phyloP scores from a whole-genome alignment of 2,329 filamentous ascomycete genomes.

The Sporothrix globosa region DNA sequence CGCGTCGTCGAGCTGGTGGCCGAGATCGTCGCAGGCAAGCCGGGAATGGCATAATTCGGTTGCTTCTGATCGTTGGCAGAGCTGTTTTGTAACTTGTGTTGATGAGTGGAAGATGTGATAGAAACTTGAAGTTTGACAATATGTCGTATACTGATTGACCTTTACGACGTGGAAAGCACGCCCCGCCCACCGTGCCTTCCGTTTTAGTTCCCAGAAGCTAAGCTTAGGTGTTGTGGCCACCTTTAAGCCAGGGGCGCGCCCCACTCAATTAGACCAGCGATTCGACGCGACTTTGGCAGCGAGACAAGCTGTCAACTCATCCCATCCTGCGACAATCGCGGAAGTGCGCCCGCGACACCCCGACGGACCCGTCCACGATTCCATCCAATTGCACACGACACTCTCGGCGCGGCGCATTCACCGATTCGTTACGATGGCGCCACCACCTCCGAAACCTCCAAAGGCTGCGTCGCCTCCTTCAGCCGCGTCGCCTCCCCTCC shows the following conservation, averaged over 20 bases:
- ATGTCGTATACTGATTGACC: too few relatives aligned
- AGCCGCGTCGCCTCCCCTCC: constrained; percentile 28
- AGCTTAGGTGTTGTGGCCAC: constrained; percentile 8
- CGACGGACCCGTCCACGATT: neutral
- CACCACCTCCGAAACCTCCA: neutral
- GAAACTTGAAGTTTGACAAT: neutral
- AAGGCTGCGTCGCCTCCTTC: constrained; percentile 1
- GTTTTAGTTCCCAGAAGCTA: neutral
- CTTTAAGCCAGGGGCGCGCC: constrained; percentile 9
- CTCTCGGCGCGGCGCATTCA: neutral
- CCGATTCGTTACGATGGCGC: neutral
- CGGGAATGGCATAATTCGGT: neutral
- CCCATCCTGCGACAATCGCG: neutral
- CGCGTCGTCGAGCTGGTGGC: constrained; percentile 68
- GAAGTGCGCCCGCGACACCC: neutral
- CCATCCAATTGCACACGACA: neutral
- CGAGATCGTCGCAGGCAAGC: constrained; percentile 46
- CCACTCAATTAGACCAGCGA: constrained; percentile 7
- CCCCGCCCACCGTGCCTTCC: neutral
- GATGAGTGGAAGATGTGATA: too few relatives aligned
- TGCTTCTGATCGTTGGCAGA: neutral
- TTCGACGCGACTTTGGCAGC: neutral
- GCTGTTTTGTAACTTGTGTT: neutral
- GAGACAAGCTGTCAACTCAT: neutral
- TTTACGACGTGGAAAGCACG: too few relatives aligned